phyloP scores from a whole-genome alignment of 176 grass and related monocot species.

The Oryza punctata region DNA sequence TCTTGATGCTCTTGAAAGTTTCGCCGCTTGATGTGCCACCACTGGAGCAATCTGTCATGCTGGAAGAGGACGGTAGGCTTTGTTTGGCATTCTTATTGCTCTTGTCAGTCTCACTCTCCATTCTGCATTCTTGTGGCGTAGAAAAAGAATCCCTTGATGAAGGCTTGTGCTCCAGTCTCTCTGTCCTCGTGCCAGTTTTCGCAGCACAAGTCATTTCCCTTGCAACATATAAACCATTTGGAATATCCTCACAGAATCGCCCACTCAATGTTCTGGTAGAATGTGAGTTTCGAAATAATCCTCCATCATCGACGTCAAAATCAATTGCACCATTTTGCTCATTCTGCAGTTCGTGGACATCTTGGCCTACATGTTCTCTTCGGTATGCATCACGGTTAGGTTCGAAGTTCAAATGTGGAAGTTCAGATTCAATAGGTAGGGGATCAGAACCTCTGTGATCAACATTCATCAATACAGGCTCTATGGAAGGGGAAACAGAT shows the following conservation, averaged over 20 bases:
- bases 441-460: slow-evolving; percentile 16
- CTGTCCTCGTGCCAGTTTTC: not conserved
- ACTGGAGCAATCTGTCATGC: slow-evolving; percentile 46
- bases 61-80: slow-evolving; percentile 43
- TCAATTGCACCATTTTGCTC: not conserved
- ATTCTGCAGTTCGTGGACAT: not conserved
- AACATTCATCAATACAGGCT: not conserved
- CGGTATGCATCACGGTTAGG: not conserved
- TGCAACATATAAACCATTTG: not conserved
- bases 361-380: slow-evolving; percentile 7
- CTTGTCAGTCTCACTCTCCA: not conserved
- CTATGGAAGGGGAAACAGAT: slow-evolving; percentile 30
- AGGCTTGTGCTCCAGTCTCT: slow-evolving; percentile 7
- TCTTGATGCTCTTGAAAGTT: slow-evolving; percentile 31
- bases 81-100: slow-evolving; percentile 8
- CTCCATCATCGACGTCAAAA: slow-evolving; percentile 18
- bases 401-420: not conserved
- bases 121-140: slow-evolving; percentile 17
- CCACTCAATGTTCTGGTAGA: not conserved
- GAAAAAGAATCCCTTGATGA: not conserved
- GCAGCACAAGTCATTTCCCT: not conserved
- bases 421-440: slow-evolving; percentile 10
- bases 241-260: not conserved
- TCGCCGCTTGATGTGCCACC: slow-evolving; percentile 42
- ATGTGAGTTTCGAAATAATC: slow-evolving; percentile 6